phyloP scores from a whole-genome alignment of 345 rosid genomes.

The Jatropha curcas region DNA sequence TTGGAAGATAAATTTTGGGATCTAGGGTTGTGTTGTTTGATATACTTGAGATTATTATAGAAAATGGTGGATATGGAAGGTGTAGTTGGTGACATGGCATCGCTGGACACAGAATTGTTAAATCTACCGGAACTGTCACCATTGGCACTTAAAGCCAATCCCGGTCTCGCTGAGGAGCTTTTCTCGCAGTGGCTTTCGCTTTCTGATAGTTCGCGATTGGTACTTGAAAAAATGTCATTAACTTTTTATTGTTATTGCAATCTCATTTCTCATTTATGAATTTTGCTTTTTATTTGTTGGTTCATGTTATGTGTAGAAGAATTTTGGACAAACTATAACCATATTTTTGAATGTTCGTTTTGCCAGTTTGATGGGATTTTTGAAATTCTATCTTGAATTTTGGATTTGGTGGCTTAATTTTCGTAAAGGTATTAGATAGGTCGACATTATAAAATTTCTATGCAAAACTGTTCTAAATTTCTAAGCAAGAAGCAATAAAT shows the following conservation, averaged over 20 bases:
- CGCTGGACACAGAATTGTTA: conserved; percentile 70
- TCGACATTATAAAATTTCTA: background rate
- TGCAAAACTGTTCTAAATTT: background rate
- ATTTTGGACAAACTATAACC: background rate
- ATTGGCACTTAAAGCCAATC: conserved; percentile 61
- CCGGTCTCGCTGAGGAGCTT: conserved; percentile 64
- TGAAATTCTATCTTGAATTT: background rate
- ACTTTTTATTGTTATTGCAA: background rate
- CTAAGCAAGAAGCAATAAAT: background rate
- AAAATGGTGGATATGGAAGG: conserved; percentile 23
- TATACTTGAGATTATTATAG: background rate
- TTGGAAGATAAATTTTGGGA: background rate
- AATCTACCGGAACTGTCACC: conserved; percentile 85
- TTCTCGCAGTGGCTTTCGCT: conserved; percentile 95
- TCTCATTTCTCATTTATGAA: background rate
- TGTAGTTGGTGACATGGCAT: conserved; percentile 49
- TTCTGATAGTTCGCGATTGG: conserved; percentile 79
- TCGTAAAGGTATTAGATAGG: background rate
- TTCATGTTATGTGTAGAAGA: background rate
- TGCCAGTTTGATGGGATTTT: background rate
- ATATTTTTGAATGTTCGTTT: background rate
- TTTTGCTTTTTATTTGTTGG: background rate
- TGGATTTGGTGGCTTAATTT: background rate
- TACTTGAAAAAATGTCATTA: conserved; percentile 14
- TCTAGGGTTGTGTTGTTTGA: background rate